phyloP scores from a whole-genome alignment of 257 asterid species.

The Vinca minor region DNA sequence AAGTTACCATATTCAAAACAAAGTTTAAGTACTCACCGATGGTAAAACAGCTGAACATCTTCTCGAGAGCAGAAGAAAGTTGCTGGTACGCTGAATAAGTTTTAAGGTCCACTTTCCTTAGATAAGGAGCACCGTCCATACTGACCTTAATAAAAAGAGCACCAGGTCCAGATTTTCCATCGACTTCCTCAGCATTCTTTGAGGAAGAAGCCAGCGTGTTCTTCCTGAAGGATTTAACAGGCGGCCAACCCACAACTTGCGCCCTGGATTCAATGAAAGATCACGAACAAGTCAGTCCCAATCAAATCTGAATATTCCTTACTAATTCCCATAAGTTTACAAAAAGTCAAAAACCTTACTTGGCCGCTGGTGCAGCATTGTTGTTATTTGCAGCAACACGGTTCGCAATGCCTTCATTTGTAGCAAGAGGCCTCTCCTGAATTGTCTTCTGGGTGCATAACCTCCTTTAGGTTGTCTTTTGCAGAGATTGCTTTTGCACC shows the following conservation, averaged over 20 bases:
- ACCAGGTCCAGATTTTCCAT: constrained; percentile 41
- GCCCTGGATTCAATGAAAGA: constrained; percentile 39
- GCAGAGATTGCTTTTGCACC: constrained; percentile 21
- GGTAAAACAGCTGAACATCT: constrained; percentile 67
- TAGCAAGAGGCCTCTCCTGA: constrained; percentile 28
- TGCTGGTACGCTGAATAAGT: constrained; percentile 52
- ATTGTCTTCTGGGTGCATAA: constrained; percentile 8
- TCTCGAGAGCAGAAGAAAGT: constrained; percentile 65
- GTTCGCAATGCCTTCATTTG: constrained; percentile 18
- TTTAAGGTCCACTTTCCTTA: constrained; percentile 64
- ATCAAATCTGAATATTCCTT: constrained; percentile 7
- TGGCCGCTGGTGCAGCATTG: constrained; percentile 45
- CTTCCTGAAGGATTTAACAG: constrained; percentile 53
- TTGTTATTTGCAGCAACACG: constrained; percentile 18
- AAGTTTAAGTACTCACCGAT: constrained; percentile 32
- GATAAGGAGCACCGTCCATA: constrained; percentile 73
- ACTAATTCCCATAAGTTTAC: neutral
- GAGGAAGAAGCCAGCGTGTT: constrained; percentile 41
- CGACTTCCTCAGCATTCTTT: constrained; percentile 52
- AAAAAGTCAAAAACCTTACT: constrained; percentile 31
- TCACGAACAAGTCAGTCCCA: constrained; percentile 5
- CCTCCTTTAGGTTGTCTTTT: constrained; percentile 30
- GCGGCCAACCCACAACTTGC: constrained; percentile 84
- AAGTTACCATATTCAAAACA: neutral
- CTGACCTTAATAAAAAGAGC: constrained; percentile 63